Conservation (phyloP, 306 rosid genomes). For the Cercis canadensis region DNA sequence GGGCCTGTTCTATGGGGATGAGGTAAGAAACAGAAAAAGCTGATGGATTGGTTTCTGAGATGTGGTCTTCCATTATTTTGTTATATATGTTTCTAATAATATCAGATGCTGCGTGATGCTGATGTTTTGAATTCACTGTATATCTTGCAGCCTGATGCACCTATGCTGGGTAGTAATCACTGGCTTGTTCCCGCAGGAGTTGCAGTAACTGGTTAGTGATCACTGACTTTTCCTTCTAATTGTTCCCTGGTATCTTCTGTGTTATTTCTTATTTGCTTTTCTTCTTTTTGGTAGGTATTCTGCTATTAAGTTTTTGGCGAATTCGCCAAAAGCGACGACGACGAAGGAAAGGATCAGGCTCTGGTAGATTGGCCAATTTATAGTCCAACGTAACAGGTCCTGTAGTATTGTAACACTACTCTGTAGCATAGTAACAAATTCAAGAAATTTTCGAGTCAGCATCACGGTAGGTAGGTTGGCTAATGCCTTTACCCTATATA, state of each 20-base stretch:
- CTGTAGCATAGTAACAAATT: constrained; percentile 43
- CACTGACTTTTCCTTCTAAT: constrained; percentile 17
- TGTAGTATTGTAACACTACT: constrained; percentile 43
- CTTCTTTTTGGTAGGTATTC: constrained; percentile 52
- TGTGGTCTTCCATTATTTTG: not conserved
- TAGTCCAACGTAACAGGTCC: constrained; percentile 47
- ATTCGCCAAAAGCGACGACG: constrained; percentile 85
- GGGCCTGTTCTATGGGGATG: constrained; percentile 77
- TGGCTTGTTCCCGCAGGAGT: constrained; percentile 81
- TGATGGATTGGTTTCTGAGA: not conserved
- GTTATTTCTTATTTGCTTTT: not conserved
- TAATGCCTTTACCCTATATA: too few species aligned
- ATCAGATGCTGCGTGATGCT: constrained; percentile 31
- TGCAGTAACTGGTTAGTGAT: constrained; percentile 72
- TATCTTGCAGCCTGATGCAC: constrained; percentile 75
- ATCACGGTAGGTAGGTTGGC: too few species aligned
- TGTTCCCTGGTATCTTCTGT: not conserved
- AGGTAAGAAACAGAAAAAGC: constrained; percentile 61
- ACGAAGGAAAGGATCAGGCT: constrained; percentile 73
- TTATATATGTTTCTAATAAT: constrained; percentile 5
- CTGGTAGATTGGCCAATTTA: constrained; percentile 64
- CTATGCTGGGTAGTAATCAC: constrained; percentile 67
- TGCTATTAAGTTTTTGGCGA: constrained; percentile 81
- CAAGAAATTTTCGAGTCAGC: constrained; percentile 18
- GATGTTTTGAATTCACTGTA: constrained; percentile 32